Percentiles rank a stretch among this genome's conserved stretches.
These are phyloP conservation scores for Wallacemonas sp. DNA, from an alignment of 208 protist species.

Conservation along the genomic window DNA sequence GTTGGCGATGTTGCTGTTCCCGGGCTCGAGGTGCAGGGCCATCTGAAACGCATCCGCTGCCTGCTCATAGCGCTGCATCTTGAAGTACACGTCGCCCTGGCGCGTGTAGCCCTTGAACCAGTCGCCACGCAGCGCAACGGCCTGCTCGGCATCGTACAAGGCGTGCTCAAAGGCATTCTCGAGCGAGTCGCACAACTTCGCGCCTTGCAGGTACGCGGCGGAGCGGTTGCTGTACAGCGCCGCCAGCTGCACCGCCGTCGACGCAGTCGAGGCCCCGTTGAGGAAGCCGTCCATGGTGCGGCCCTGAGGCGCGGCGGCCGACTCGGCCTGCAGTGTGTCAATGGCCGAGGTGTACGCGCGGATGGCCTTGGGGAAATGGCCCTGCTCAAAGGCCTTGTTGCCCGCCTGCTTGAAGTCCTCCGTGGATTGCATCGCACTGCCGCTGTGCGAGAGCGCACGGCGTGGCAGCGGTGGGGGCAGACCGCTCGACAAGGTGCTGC, in stretches of 20 bases:
- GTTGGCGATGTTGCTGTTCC: conserved; percentile 62
- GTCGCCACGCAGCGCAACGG: conserved; percentile 81
- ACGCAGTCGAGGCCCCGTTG: background rate
- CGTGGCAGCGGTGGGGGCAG: background rate
- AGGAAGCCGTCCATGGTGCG: conserved; percentile 17
- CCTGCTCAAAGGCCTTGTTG: conserved; percentile 88
- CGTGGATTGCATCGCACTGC: conserved; percentile 16
- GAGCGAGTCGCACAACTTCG: conserved; percentile 49
- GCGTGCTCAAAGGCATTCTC: conserved; percentile 38
- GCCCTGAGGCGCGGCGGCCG: background rate
- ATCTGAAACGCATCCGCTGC: conserved; percentile 89
- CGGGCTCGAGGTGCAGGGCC: conserved; percentile 83
- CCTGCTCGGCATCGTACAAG: conserved; percentile 88
- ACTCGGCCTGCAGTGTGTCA: conserved; percentile 24
- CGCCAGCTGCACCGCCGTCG: conserved; percentile 44
- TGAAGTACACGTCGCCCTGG: conserved; percentile 89
- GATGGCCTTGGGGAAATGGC: conserved; percentile 78
- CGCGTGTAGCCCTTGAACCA: conserved; percentile 95
- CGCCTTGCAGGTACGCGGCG: conserved; percentile 83
- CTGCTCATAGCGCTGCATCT: conserved; percentile 81
- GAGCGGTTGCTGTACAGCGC: conserved; percentile 94
- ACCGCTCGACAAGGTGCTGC: background rate
- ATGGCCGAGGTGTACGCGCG: conserved; percentile 87
- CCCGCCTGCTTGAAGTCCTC: conserved; percentile 85
- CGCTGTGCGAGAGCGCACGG: background rate